Conservation (phyloP, 148 eudicot species). For the Rhododendron ferrugineum region DNA sequence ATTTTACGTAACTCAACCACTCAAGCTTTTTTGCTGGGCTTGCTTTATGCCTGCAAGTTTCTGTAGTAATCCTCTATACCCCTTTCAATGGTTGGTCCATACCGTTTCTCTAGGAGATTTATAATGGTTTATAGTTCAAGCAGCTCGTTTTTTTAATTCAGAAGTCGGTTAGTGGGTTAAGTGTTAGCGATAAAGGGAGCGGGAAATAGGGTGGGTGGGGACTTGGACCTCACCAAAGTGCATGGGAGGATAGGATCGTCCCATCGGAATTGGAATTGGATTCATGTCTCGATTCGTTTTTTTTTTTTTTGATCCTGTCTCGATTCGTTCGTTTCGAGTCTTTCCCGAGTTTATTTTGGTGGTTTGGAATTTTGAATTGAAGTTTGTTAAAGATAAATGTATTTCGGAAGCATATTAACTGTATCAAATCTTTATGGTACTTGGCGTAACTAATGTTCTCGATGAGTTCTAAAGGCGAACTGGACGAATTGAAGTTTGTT, state of each 20-base stretch:
- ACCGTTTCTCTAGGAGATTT: neutral
- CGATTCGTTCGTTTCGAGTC: too few species aligned
- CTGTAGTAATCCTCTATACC: neutral
- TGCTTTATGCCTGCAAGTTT: neutral
- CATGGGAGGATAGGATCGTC: neutral
- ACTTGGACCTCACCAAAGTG: too few species aligned
- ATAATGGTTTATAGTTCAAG: neutral
- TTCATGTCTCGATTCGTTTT: too few species aligned
- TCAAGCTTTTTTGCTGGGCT: slow-evolving; percentile 18
- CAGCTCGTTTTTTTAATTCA: neutral
- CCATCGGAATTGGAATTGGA: neutral
- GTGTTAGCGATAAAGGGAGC: neutral
- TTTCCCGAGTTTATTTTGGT: too few species aligned
- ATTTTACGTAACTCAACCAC: neutral
- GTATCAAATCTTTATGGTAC: too few species aligned
- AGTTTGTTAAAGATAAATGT: too few species aligned
- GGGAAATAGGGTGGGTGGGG: neutral
- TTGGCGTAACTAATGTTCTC: too few species aligned
- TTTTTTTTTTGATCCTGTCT: too few species aligned
- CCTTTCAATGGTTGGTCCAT: neutral
- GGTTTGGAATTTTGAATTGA: too few species aligned
- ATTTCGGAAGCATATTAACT: too few species aligned
- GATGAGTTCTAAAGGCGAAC: too few species aligned
- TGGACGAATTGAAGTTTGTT: too few species aligned
- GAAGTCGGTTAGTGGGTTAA: neutral